Evolutionary conservation across 2,329 filamentous ascomycete species (phyloP), one percentile per base, ranked within the genome.

Genomic region (Colletotrichum tabaci): DNA sequence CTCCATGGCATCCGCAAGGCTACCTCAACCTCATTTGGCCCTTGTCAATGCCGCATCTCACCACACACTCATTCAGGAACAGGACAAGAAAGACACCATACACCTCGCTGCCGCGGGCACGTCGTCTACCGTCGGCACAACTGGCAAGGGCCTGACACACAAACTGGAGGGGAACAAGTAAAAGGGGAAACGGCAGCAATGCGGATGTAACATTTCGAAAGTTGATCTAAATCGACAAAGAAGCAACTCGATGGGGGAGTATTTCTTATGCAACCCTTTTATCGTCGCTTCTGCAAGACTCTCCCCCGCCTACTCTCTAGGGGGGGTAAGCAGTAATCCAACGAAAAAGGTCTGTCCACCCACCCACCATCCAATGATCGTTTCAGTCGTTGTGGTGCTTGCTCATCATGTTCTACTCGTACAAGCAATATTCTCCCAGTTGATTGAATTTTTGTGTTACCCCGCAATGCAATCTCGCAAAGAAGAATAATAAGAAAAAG

Each of bases 391-490:
- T 26, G 21, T 42, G 15, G 16, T 49, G 52, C 53, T 72, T 72
- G 52, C 53, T 67, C 56, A 40, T 62, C 35, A 62, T 57, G n/a
- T 38, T 38, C 35, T 61, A 69, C 60, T 72, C 65, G 46, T 63
- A 69, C 53, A 69, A 64, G 53, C 65, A 64, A 38, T 69, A 16
- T 26, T 68, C 30, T 58, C 46, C 42, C 60, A 64, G 13, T 30
- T 64, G 53, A 44, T 64, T 55, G 50, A 50, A 53, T 69, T 69
- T 71, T 63, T 63, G 30, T 47, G 26, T 44, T n/a, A 21, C 65
- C 69, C 60, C 65, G 69, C 69, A 64, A 72, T 72, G 66, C 69
- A 63, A 60, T 60, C 55, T 49, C n/a, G 40, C 40, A 65, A 40
- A 46, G 40, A 35, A 26, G 57, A 60, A 23, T 23, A 26, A 55